A percentile compares a stretch with the other conserved stretches of the same genome.
Evolutionary conservation across 1,284 basidiomycete genomes (phyloP).

Genomic region (Cryptococcus wingfieldii): DNA sequence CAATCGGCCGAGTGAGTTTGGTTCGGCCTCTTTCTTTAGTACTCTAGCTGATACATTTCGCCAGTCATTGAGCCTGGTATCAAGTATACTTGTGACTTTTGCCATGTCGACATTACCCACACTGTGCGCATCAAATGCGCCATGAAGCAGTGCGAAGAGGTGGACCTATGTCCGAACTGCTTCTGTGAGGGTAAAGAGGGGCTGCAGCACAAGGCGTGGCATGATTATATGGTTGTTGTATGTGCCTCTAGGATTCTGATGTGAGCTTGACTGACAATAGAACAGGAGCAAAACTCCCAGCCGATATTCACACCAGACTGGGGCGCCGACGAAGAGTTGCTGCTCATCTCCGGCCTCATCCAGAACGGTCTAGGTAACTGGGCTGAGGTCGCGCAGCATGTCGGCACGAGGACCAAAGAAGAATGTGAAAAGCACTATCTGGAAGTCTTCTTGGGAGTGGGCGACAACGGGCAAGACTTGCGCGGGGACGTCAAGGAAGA

Average conservation of each 20-base stretch:
- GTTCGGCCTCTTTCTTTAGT: background rate
- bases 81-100: constrained; percentile 50
- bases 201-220: constrained; percentile 76
- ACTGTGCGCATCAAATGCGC: constrained; percentile 90
- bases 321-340: constrained; percentile 97
- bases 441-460: constrained; percentile 64
- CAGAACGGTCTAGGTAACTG: constrained; percentile 93
- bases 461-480: constrained; percentile 17
- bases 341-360: constrained; percentile 84
- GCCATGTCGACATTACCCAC: constrained; percentile 58
- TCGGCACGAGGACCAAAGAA: constrained; percentile 90
- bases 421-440: constrained; percentile 91
- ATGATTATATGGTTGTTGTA: constrained; percentile 90
- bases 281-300: constrained; percentile 87
- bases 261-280: background rate
- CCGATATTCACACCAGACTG: constrained; percentile 94
- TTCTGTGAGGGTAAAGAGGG: constrained; percentile 92
- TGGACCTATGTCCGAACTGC: constrained; percentile 83
- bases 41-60: background rate
- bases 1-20: constrained; percentile 35
- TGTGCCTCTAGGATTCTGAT: constrained; percentile 27
- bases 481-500: constrained; percentile 8
- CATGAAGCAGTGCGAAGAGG: constrained; percentile 71
- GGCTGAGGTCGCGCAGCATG: constrained; percentile 92
- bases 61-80: constrained; percentile 45